Conservation (phyloP, 2,329 filamentous ascomycete species). For the Penicillium aurantiogriseum region DNA sequence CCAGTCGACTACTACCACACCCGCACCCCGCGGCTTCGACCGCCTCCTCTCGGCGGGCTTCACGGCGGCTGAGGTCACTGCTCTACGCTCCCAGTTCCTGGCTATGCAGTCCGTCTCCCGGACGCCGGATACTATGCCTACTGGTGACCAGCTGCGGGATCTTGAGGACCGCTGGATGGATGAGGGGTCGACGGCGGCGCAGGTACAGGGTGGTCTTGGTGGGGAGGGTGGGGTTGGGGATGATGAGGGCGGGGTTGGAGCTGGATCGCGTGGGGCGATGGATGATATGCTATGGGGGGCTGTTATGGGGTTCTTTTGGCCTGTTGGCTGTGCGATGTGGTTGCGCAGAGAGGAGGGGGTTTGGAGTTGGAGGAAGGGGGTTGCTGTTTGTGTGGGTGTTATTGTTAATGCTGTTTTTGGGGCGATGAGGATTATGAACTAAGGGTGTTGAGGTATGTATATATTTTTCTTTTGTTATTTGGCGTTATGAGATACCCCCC, state of each 20-base stretch:
- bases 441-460: slow-evolving; percentile 8
- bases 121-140: slow-evolving; percentile 86
- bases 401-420: slow-evolving; percentile 76
- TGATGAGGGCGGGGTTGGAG: slow-evolving; percentile 45
- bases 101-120: slow-evolving; percentile 78
- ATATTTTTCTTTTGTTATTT: not conserved
- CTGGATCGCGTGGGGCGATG: slow-evolving; percentile 55
- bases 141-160: slow-evolving; percentile 68
- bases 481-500: slow-evolving; percentile 24
- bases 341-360: slow-evolving; percentile 81
- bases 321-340: slow-evolving; percentile 81
- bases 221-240: slow-evolving; percentile 37
- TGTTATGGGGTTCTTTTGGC: slow-evolving; percentile 92
- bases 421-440: slow-evolving; percentile 59
- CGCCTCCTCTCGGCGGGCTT: slow-evolving; percentile 79
- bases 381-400: slow-evolving; percentile 83
- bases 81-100: slow-evolving; percentile 83
- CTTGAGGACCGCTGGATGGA: slow-evolving; percentile 94
- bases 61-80: slow-evolving; percentile 75
- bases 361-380: slow-evolving; percentile 77
- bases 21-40: slow-evolving; percentile 78
- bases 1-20: slow-evolving; percentile 32
- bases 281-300: slow-evolving; percentile 88
- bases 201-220: slow-evolving; percentile 45
- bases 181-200: slow-evolving; percentile 45